Percentiles rank a stretch among this genome's conserved stretches.
These are phyloP conservation scores for Diospyros kaki DNA, from an alignment of 148 eudicot genomes.

Conservation along the genomic window DNA sequence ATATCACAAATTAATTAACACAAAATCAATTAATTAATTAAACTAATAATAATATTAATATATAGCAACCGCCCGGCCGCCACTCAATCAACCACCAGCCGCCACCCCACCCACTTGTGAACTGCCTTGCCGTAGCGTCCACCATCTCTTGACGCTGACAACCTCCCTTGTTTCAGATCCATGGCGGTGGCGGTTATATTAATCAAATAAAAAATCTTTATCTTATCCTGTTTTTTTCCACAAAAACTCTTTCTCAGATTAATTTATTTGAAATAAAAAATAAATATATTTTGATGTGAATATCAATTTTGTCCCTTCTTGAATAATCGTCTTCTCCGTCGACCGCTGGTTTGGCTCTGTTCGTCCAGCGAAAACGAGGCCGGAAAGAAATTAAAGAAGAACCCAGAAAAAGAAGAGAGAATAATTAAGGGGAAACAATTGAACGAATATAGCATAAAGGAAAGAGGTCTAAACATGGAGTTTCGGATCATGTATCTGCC, in stretches of 20 bases:
- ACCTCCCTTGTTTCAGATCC: background rate
- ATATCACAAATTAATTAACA: too few species aligned
- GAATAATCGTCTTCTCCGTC: background rate
- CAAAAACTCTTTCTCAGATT: background rate
- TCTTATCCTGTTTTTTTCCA: conserved; percentile 15
- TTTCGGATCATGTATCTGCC: background rate
- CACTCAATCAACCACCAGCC: conserved; percentile 12
- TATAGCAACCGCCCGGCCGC: conserved; percentile 3
- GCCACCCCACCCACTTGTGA: conserved; percentile 17
- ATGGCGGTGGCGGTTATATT: too few species aligned
- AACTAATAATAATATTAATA: background rate
- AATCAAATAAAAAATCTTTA: background rate
- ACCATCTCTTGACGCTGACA: conserved; percentile 15
- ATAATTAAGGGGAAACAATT: background rate
- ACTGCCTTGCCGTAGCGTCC: conserved; percentile 16
- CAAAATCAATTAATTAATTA: background rate
- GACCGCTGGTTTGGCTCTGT: background rate
- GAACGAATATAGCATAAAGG: background rate
- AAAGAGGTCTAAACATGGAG: background rate
- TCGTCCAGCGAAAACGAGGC: background rate
- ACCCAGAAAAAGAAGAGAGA: background rate
- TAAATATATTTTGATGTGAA: background rate
- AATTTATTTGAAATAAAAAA: background rate
- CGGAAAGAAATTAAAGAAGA: too few species aligned
- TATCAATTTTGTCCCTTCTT: background rate